phyloP scores from a whole-genome alignment of 805 yeast species.

The Scheffersomyces lignosus region DNA sequence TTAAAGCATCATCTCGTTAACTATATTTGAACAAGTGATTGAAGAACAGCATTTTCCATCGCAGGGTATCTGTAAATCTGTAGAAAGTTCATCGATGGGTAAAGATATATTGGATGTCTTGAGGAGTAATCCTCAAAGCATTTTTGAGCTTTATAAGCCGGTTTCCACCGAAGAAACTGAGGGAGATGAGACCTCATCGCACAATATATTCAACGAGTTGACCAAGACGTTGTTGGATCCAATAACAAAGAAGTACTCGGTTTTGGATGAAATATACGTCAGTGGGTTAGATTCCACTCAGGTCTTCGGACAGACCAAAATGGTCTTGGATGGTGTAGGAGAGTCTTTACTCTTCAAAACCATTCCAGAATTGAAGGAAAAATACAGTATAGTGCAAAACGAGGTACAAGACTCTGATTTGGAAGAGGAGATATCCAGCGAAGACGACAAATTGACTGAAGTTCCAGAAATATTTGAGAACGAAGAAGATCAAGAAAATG shows the following conservation, averaged over 20 bases:
- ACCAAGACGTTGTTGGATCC: constrained; percentile 60
- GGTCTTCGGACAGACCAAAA: constrained; percentile 89
- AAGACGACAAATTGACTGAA: constrained; percentile 19
- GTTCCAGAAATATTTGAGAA: constrained; percentile 4
- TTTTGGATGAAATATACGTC: constrained; percentile 75
- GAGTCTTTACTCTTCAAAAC: constrained; percentile 58
- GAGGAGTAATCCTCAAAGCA: constrained; percentile 21
- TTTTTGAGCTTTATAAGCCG: constrained; percentile 18
- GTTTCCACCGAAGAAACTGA: too few relatives aligned
- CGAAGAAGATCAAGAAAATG: constrained; percentile 21
- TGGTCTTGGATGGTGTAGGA: constrained; percentile 77
- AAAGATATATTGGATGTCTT: constrained; percentile 21
- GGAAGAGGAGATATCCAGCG: constrained; percentile 12
- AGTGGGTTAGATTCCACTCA: constrained; percentile 90
- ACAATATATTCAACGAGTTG: constrained; percentile 25
- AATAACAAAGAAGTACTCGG: constrained; percentile 52
- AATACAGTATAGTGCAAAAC: constrained; percentile 20
- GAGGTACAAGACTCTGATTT: constrained; percentile 7
- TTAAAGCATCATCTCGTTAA: too few relatives aligned
- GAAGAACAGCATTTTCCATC: too few relatives aligned
- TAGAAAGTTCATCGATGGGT: too few relatives aligned
- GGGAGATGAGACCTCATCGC: constrained; percentile 6
- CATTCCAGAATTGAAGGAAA: constrained; percentile 51
- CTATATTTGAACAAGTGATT: too few relatives aligned
- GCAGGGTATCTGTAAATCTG: too few relatives aligned